Evolutionary conservation across 352 stramenopile species (phyloP), one percentile per base, ranked within the genome.

Genomic region (Phytophthora tentaculata): DNA sequence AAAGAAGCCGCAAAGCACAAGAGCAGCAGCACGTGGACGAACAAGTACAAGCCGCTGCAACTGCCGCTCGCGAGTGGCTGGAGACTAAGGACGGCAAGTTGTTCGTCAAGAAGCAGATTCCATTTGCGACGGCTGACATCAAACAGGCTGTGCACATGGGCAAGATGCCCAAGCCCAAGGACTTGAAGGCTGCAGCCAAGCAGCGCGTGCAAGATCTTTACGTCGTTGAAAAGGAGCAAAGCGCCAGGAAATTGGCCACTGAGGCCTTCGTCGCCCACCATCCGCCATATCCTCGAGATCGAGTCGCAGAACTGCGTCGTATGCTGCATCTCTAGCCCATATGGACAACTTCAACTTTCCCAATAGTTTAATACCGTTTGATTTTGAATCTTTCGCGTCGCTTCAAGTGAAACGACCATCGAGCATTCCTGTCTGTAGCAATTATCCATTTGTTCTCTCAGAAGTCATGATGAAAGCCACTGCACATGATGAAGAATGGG

Each of bases 61-160:
- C 57, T 61, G 41, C 48, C 2, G 64, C 69, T 24, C 56, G 52
- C 0, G 49, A 73, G n/a, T 92, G 82, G 83, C 69, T 94, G 6
- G 77, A 87, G 17, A 78, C 76, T 3, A 92, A 89, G 47, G 82
- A 92, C 0, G 86, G 80, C 47, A 88, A 90, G 51, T 59, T 51
- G 26, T 90, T 78, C 43, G 22, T 89, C 9, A 92, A 91, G 71
- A 83, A 86, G 51, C 77, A 90, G 22, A 62, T 78, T 5, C 52
- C 61, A 2, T 56, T 67, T 3, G 79, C 74, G 5, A 82, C 68
- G 0, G 77, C 79, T 8, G 74, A 89, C 45, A 55, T 91, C 63
- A 91, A 90, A 44, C 61, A 77, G 5, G 70, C 79, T 0, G 65
- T 90, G 6, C 71, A 83, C 39, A 77, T 56, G 13, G 82, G 84